These are phyloP conservation scores for Pyrenula massariospora DNA, from an alignment of 495 filamentous ascomycete species.

Conservation along the genomic window DNA sequence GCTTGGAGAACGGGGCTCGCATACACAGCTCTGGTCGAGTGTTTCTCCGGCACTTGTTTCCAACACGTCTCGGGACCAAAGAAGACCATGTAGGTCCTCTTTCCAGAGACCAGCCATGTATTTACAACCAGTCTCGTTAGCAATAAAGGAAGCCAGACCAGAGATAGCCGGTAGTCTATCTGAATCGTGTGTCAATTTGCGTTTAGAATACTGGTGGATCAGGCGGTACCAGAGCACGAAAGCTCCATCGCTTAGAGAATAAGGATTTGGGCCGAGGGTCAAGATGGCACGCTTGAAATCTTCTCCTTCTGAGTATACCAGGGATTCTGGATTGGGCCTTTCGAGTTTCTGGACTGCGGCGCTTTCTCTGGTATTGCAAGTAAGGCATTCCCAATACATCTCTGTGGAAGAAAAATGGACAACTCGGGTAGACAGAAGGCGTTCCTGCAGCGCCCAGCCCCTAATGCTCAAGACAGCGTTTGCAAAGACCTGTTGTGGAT, in stretches of 20 bases:
- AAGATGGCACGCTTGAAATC: not conserved
- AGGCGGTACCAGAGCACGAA: not conserved
- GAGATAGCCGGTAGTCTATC: not conserved
- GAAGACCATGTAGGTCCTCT: not conserved
- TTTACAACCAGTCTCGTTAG: not conserved
- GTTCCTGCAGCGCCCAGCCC: not conserved
- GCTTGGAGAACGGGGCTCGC: not conserved
- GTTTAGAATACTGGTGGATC: not conserved
- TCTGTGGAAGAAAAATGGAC: not conserved
- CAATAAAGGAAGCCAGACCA: not conserved
- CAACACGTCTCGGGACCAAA: not conserved
- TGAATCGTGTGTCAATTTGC: not conserved
- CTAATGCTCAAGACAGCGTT: not conserved
- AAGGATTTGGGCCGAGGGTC: not conserved
- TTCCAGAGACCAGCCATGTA: conserved; percentile 1
- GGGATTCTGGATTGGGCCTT: not conserved
- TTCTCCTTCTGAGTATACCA: not conserved
- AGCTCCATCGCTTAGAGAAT: not conserved
- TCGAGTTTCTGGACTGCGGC: not conserved
- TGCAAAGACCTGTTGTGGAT: not conserved
- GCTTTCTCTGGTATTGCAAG: not conserved
- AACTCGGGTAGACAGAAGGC: not conserved
- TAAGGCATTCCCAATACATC: conserved; percentile 1
- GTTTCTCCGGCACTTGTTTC: not conserved
- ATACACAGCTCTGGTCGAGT: not conserved